Percentiles rank a stretch among this genome's conserved stretches.
These are phyloP conservation scores for Inonotus obliquus DNA, from an alignment of 1,284 basidiomycete species.

Conservation along the genomic window DNA sequence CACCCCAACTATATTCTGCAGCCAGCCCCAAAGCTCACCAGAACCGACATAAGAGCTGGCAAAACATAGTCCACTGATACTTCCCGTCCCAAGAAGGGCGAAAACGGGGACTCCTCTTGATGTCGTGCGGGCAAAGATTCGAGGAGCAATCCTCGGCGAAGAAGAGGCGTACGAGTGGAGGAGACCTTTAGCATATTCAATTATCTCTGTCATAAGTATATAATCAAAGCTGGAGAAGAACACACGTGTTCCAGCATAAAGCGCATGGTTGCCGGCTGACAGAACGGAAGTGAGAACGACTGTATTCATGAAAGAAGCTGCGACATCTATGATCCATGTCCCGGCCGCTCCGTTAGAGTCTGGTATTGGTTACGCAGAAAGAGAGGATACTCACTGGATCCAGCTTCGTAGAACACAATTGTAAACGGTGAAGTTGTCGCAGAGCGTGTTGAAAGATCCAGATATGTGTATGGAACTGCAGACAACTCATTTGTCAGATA, in stretches of 20 bases:
- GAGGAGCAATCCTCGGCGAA: slow-evolving; percentile 56
- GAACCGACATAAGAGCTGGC: slow-evolving; percentile 67
- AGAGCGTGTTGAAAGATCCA: slow-evolving; percentile 61
- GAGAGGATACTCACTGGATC: slow-evolving; percentile 47
- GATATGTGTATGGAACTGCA: slow-evolving; percentile 71
- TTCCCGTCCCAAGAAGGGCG: slow-evolving; percentile 63
- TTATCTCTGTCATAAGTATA: neutral
- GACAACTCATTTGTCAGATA: neutral
- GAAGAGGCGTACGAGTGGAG: slow-evolving; percentile 62
- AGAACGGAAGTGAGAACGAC: slow-evolving; percentile 74
- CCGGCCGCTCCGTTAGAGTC: neutral
- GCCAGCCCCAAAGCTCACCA: slow-evolving; percentile 69
- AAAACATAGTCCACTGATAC: slow-evolving; percentile 66
- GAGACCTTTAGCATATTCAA: slow-evolving; percentile 32
- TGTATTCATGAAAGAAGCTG: slow-evolving; percentile 77
- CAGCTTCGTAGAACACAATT: slow-evolving; percentile 63
- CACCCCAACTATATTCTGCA: slow-evolving; percentile 78
- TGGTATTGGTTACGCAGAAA: neutral
- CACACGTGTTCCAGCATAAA: slow-evolving; percentile 68
- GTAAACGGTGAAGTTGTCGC: slow-evolving; percentile 77
- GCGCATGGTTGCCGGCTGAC: slow-evolving; percentile 75
- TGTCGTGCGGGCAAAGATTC: slow-evolving; percentile 61
- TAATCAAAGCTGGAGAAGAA: neutral
- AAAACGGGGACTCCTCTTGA: slow-evolving; percentile 55
- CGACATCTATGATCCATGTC: slow-evolving; percentile 40